phyloP scores from a whole-genome alignment of 129 eudicot genomes.

The Cynara cardunculus region DNA sequence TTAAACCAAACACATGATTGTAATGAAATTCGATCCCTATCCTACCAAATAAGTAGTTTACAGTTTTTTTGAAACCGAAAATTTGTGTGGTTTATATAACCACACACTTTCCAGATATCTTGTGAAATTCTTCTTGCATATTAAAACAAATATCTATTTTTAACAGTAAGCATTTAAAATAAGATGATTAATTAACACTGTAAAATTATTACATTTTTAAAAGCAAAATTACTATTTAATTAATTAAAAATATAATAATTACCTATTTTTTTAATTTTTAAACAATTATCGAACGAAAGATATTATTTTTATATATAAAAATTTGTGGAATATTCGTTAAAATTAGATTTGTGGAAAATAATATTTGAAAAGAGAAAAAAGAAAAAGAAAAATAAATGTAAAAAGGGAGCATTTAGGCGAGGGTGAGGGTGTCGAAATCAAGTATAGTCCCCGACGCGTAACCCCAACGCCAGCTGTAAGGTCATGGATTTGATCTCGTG shows the following conservation, averaged over 20 bases:
- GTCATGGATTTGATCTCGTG: conserved; percentile 32
- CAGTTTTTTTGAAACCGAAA: neutral
- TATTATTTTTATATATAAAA: neutral
- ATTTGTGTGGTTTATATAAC: neutral
- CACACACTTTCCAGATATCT: neutral
- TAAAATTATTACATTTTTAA: no score
- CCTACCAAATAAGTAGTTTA: neutral
- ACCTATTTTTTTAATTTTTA: no score
- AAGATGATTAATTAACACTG: no score
- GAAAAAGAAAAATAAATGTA: neutral
- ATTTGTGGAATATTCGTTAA: neutral
- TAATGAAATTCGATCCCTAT: neutral
- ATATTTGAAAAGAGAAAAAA: neutral
- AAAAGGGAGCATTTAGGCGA: conserved; percentile 19
- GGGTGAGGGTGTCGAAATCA: conserved; percentile 20
- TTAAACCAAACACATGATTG: neutral
- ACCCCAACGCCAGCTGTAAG: conserved; percentile 31
- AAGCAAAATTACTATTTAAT: neutral
- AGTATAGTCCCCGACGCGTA: conserved; percentile 22
- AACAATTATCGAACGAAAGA: no score
- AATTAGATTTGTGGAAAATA: no score
- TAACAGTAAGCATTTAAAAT: no score
- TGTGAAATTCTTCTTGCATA: no score
- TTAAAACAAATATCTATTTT: no score
- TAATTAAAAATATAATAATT: no score